These are phyloP conservation scores for Hypoxylon sp. DNA, from an alignment of 2,329 filamentous ascomycete species.

Conservation along the genomic window DNA sequence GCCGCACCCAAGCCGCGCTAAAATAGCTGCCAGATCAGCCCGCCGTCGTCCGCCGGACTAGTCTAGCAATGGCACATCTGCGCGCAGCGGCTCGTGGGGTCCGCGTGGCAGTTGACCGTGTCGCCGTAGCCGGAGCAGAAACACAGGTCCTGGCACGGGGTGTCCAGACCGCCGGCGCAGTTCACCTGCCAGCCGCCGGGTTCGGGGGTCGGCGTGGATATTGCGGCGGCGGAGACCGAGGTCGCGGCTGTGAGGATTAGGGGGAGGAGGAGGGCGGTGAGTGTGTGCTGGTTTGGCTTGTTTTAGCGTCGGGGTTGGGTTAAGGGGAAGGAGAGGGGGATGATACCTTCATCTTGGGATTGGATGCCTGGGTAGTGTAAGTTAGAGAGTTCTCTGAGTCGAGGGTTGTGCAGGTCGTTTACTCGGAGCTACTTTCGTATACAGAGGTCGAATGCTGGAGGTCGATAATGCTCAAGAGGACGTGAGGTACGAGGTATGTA, in stretches of 20 bases:
- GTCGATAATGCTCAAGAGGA: too few species aligned
- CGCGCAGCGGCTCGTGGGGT: constrained; percentile 47
- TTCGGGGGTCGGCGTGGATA: background rate
- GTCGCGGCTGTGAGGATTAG: constrained; percentile 2
- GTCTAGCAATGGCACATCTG: constrained; percentile 47
- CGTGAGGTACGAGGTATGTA: background rate
- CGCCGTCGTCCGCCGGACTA: too few species aligned
- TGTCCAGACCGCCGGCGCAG: constrained; percentile 38
- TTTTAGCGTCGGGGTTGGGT: constrained; percentile 1
- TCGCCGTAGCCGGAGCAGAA: constrained; percentile 31
- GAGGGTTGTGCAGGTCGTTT: background rate
- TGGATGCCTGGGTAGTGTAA: too few species aligned
- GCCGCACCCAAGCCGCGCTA: background rate
- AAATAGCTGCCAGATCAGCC: background rate
- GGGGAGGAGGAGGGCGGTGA: constrained; percentile 14
- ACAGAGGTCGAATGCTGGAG: too few species aligned
- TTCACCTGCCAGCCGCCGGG: constrained; percentile 33
- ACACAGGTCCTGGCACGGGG: constrained; percentile 45
- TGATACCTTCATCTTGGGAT: constrained; percentile 34
- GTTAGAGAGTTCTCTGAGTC: background rate
- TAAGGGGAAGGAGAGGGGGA: background rate
- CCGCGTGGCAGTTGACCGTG: constrained; percentile 46
- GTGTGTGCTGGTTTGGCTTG: constrained; percentile 12
- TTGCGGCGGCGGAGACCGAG: constrained; percentile 17
- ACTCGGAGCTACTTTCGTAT: background rate